Evolutionary conservation across 73 alveolate genomes (phyloP).

Genomic region (Blepharisma stoltei): DNA sequence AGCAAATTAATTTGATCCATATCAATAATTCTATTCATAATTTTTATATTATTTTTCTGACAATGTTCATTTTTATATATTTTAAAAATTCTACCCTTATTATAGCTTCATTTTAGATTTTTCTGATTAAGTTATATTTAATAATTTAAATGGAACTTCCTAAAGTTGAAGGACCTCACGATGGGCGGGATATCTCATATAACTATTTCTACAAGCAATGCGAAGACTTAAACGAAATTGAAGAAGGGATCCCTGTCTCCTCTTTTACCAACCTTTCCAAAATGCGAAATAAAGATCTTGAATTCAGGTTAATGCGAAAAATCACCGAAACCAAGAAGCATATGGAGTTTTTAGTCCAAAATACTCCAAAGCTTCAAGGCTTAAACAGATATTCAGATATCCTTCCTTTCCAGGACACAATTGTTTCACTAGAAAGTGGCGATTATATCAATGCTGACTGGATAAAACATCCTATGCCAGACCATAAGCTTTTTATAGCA

Average conservation of each 20-base stretch:
- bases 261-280: slow-evolving; percentile 32
- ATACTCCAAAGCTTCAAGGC: slow-evolving; percentile 31
- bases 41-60: too few species aligned
- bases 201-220: slow-evolving; percentile 41
- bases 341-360: slow-evolving; percentile 28
- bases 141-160: slow-evolving; percentile 22
- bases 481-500: slow-evolving; percentile 67
- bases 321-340: slow-evolving; percentile 60
- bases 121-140: too few species aligned
- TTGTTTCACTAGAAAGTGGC: slow-evolving; percentile 42
- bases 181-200: slow-evolving; percentile 49
- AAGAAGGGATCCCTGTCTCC: slow-evolving; percentile 46
- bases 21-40: too few species aligned
- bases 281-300: slow-evolving; percentile 46
- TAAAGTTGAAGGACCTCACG: slow-evolving; percentile 51
- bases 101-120: too few species aligned
- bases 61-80: too few species aligned
- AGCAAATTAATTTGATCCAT: too few species aligned
- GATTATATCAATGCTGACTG: slow-evolving; percentile 62
- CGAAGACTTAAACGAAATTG: slow-evolving; percentile 46
- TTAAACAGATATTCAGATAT: slow-evolving; percentile 56
- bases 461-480: slow-evolving; percentile 35
- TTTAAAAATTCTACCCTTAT: too few species aligned
- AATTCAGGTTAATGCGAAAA: slow-evolving; percentile 53
- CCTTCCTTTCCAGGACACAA: slow-evolving; percentile 56